phyloP scores from a whole-genome alignment of 108 stramenopile species.

The Skeletonema marinoi region DNA sequence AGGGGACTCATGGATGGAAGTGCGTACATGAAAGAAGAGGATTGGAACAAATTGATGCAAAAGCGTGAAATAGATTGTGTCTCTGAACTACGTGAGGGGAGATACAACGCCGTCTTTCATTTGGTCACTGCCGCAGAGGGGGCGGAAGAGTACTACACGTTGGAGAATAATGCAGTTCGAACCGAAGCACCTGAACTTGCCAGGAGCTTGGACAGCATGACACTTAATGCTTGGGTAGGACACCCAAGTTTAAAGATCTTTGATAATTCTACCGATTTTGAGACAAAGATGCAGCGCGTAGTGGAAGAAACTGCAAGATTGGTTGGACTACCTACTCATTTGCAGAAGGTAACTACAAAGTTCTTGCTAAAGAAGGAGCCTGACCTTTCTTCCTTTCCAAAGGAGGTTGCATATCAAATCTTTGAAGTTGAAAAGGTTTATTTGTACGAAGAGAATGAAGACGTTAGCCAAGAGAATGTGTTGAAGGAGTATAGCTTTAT shows the following conservation, averaged over 20 bases:
- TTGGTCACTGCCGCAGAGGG: constrained; percentile 95
- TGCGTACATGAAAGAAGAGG: constrained; percentile 80
- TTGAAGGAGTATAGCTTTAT: constrained; percentile 77
- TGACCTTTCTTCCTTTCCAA: constrained; percentile 55
- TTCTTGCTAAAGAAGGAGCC: constrained; percentile 67
- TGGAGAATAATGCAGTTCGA: constrained; percentile 90
- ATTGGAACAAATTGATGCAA: constrained; percentile 65
- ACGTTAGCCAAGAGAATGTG: constrained; percentile 17
- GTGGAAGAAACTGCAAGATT: constrained; percentile 67
- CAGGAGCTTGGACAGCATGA: constrained; percentile 65
- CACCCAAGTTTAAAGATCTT: constrained; percentile 76
- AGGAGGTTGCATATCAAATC: constrained; percentile 62
- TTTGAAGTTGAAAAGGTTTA: constrained; percentile 83
- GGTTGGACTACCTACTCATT: constrained; percentile 76
- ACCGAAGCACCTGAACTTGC: constrained; percentile 88
- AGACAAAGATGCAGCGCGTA: constrained; percentile 80
- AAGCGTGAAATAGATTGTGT: constrained; percentile 53
- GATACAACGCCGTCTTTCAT: constrained; percentile 96
- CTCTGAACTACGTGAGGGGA: constrained; percentile 73
- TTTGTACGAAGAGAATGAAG: constrained; percentile 39
- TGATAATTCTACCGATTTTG: constrained; percentile 88
- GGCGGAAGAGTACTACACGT: constrained; percentile 82
- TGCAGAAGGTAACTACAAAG: constrained; percentile 68
- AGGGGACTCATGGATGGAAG: constrained; percentile 93
- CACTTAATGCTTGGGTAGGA: constrained; percentile 83